Evolutionary conservation across 768 basidiomycete genomes (phyloP), one percentile per base, ranked within the genome.

Genomic region (Cystofilobasidium bisporidii): DNA sequence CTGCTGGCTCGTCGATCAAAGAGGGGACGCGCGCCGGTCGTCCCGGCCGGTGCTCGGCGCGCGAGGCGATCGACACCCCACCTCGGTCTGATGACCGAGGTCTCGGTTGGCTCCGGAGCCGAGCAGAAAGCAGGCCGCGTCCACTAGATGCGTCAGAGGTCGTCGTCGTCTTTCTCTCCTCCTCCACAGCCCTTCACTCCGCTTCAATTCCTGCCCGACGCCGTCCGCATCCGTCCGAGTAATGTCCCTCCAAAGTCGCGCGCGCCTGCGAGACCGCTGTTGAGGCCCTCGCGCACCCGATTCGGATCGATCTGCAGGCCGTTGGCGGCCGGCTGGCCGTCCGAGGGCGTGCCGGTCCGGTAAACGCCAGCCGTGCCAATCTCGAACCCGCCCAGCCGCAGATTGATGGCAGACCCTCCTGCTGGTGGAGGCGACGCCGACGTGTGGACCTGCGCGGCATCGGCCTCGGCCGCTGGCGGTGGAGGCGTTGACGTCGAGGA

Each of bases 321-420:
- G 71, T 60, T 77, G 69, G 65, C 73, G 47, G 36, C 71, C 69
- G 61, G 61, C 64, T 65, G 43, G 4, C 38, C 72, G 71, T 22
- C 59, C 57, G 30, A 43, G 74, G 90, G 88, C 28, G 90, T 81
- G 28, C 84, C 83, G 18, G 86, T 84, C 72, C 93, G 80, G 77
- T 92, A 96, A 26, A 96, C 83, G 2, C 92, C 91, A n/a, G 91
- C 91, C n/a, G 96, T 82, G 71, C 87, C 91, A 50, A 96, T 85
- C 74, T 92, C 92, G 67, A 96, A 89, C 0, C 88, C 88, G 14
- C 91, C 93, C 30, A 97, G 84, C 73, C 92, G 91, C 30, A 97
- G 81, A 74, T 92, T 96, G 69, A 96, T 78, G n/a, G 86, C 82
- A 1, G 91, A 88, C 38, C 60, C 41, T 22, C 59, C 58, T 24